Percentiles rank a stretch among this genome's conserved stretches.
Conservation (phyloP, 2,329 filamentous ascomycete genomes). For the Phyllosticta citribraziliensis region DNA sequence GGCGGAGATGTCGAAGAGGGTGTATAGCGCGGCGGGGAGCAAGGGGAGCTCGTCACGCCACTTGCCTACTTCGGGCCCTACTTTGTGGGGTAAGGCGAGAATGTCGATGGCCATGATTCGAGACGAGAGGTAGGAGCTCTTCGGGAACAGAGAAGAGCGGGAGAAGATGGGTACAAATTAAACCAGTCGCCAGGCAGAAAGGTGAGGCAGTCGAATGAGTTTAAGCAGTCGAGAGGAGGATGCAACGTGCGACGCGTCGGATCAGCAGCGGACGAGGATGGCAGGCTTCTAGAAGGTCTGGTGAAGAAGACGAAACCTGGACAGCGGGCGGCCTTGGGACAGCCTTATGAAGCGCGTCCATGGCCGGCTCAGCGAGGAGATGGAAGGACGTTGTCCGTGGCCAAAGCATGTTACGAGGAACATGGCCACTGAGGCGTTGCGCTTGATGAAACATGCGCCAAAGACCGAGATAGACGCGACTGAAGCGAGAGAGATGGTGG, state of each 20-base stretch:
- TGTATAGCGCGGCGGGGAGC: conserved; percentile 9
- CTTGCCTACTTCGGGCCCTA: conserved; percentile 4
- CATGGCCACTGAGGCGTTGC: not conserved
- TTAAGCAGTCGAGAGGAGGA: no score
- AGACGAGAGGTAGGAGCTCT: not conserved
- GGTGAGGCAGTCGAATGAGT: not conserved
- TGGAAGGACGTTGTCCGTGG: not conserved
- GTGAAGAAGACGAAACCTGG: not conserved
- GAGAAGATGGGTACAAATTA: not conserved
- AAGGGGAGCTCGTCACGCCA: conserved; percentile 7
- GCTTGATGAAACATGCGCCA: not conserved
- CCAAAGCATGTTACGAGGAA: not conserved
- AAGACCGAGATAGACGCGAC: not conserved
- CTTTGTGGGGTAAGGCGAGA: conserved; percentile 6
- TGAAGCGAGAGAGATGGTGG: not conserved
- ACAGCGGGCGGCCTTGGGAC: not conserved
- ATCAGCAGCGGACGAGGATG: not conserved
- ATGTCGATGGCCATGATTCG: conserved; percentile 1
- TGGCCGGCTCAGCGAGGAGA: not conserved
- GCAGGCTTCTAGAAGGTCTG: not conserved
- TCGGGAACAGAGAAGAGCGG: not conserved
- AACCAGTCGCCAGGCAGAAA: not conserved
- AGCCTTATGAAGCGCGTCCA: not conserved
- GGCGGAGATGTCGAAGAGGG: not conserved
- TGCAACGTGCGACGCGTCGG: no score